Evolutionary conservation across 2,329 filamentous ascomycete species (phyloP).

Genomic region (Botrytis fabae): DNA sequence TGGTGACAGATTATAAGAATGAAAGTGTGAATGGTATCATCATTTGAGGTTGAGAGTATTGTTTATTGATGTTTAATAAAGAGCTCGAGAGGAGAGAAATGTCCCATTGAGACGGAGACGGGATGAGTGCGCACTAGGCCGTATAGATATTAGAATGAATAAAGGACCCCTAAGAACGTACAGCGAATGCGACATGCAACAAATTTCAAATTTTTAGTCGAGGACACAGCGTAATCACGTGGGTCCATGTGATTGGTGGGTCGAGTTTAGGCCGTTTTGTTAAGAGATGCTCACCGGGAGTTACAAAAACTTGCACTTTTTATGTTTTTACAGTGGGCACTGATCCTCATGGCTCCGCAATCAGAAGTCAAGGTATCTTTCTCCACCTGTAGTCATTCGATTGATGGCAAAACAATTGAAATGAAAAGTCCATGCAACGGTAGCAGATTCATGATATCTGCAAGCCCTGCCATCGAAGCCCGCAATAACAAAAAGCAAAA

Average conservation of each 20-base stretch:
- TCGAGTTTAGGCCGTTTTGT: background rate
- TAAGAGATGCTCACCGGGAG: background rate
- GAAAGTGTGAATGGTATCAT: background rate
- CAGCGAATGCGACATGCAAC: background rate
- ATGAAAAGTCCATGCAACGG: background rate
- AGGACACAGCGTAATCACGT: background rate
- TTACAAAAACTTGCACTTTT: background rate
- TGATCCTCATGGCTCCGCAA: background rate
- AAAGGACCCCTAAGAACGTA: background rate
- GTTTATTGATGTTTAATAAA: background rate
- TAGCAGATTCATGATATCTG: background rate
- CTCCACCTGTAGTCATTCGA: background rate
- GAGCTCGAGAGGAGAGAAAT: background rate
- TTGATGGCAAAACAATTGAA: background rate
- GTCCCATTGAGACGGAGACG: background rate
- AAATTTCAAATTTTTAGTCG: background rate
- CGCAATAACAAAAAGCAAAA: background rate
- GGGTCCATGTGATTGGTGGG: accelerated
- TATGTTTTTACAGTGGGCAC: background rate
- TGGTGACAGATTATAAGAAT: background rate
- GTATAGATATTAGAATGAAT: background rate
- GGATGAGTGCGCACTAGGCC: background rate
- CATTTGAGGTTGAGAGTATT: background rate
- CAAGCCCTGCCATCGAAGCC: too few species aligned
- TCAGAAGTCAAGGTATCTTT: background rate